A percentile compares a stretch with the other conserved stretches of the same genome.
phyloP scores from a whole-genome alignment of 2,329 filamentous ascomycete genomes.

The Thermothelomyces thermophilus region DNA sequence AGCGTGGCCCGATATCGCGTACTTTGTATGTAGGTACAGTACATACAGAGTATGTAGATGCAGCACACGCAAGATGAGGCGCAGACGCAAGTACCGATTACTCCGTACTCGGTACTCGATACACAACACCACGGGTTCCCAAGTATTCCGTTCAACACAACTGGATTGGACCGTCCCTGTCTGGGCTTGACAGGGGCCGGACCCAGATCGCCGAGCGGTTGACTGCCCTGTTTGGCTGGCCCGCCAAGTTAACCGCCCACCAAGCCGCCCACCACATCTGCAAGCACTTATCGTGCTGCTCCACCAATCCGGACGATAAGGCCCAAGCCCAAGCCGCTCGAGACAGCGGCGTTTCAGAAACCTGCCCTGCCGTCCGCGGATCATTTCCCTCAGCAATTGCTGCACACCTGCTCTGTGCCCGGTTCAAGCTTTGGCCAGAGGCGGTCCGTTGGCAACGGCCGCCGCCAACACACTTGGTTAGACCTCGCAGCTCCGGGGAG shows the following conservation, averaged over 20 bases:
- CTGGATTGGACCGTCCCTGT: too few relatives aligned
- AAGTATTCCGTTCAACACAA: too few relatives aligned
- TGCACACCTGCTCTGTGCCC: too few relatives aligned
- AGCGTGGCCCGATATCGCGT: too few relatives aligned
- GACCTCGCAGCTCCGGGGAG: neutral
- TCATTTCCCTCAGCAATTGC: neutral
- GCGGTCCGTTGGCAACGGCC: constrained; percentile 3
- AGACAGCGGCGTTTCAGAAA: constrained; percentile 12
- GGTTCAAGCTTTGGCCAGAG: neutral
- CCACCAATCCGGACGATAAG: constrained; percentile 11
- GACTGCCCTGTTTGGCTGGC: constrained; percentile 8
- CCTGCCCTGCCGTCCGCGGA: neutral
- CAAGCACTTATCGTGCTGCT: constrained; percentile 12
- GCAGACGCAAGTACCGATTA: too few relatives aligned
- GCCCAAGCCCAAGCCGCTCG: neutral
- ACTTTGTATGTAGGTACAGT: too few relatives aligned
- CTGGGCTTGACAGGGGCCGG: neutral
- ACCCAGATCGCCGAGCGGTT: constrained; percentile 5
- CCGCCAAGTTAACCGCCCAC: neutral
- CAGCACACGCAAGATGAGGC: too few relatives aligned
- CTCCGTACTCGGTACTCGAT: too few relatives aligned
- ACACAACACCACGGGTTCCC: too few relatives aligned
- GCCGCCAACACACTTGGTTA: constrained; percentile 1
- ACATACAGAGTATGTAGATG: too few relatives aligned
- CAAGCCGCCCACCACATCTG: constrained; percentile 12